Evolutionary conservation across 305 asterid genomes (phyloP), one percentile per base, ranked within the genome.

Genomic region (Fraxinus sp.): DNA sequence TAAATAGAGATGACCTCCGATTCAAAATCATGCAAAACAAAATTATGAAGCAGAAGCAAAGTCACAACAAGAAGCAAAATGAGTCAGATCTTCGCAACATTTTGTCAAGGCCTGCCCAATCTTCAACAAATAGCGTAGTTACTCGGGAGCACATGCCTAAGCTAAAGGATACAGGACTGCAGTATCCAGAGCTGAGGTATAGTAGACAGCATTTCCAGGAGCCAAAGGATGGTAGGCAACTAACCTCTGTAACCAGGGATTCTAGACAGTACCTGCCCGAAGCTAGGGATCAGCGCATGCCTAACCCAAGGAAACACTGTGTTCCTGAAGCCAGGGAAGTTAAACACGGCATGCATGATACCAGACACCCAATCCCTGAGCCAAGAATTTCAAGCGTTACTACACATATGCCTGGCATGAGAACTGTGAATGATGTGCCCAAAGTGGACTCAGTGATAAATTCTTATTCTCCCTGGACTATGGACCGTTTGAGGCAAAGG

Each of bases 51-150:
- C 87, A 66, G 24, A 89, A 90, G 85, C 90, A 86, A 82, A 83
- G 90, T 82, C 91, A 88, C 85, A 91, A 68, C 66, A 86, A 82
- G 85, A 88, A 87, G 33, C 91, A 85, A 86, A 87, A 85, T 84
- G 91, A 87, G 24, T 62, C 83, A 80, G 98, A 95, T 85, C 97
- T 94, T 57, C 94, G 97, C 78, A 90, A 87, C 82, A 80, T 93
- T 46, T 88, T 95, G 35, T 95, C 98, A 36, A 91, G 99, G 90
- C 97, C 97, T 35, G 90, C 96, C 74, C 91, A 91, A 86, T 87
- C 97, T 82, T 88, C 97, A 78, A 84, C 89, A 46, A 84, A 81
- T 77, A 89, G 83, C 77, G 18, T 82, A 49, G 78, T 89, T 85
- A 74, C 87, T 78, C 84, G 80, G 74, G 87, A 84, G 68, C 86